Base-by-base conservation (phyloP, 2,329 filamentous ascomycete species). In the Clathrospora elynae region DNA sequence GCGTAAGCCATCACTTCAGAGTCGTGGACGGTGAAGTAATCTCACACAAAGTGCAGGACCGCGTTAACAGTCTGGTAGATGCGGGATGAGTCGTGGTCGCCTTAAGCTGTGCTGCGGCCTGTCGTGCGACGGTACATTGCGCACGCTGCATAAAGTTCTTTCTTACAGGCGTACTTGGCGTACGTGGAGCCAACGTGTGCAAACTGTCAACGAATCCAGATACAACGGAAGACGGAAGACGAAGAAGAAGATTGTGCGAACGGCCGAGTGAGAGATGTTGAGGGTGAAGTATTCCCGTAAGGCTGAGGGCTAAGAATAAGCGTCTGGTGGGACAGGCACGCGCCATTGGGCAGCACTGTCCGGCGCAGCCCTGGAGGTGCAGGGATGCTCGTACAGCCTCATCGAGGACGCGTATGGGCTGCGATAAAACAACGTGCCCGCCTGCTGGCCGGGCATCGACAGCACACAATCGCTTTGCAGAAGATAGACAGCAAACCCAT, bases 361-460 rank as follows among this genome's bases (percentile, higher is more conserved):
- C 35, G 39, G 32, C 28, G 36, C 37, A 44, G n/a, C n/a, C n/a
- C n/a, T n/a, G n/a, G n/a, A n/a, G n/a, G 19, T 42, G 35, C 49
- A 52, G 46, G 49, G 49, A 35, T 42, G 24, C 4, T 18, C 16
- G 42, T 50, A 44, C 41, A 44, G 45, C 41, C 41, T 40, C 46
- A 37, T 34, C 22, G 33, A 36, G 31, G 39, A 52, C 49, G 49
- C 49, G 49, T 52, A 42, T 20, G 9, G 11, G 34, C 5, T 13
- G 3, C 18, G 22, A n/a, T 38, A 46, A 33, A 46, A 46, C 33
- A 29, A 34, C 28, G n/a, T 25, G 31, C 8, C 32, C 38, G 26
- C 38, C 38, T 35, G 35, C 28, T n/a, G n/a, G 42, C 26, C 42
- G 16, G 17, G n/a, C n/a, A n/a, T n/a, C n/a, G n/a, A n/a, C n/a